Base-by-base conservation (phyloP, 2,329 filamentous ascomycete species). In the Tolypocladium ophioglossoides region DNA sequence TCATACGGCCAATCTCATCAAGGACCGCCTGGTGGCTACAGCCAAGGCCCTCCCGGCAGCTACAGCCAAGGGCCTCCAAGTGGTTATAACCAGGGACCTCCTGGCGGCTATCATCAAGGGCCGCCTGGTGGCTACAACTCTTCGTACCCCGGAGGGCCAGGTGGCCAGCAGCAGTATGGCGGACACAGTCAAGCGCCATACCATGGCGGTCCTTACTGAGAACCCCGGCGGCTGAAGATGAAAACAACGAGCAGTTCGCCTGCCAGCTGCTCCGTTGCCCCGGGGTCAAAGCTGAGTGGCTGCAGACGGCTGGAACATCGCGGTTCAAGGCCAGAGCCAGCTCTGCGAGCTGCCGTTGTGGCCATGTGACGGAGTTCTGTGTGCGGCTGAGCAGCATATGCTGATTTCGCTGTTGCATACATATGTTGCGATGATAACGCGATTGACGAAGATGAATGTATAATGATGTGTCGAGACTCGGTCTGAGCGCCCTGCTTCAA, bases 111-210 rank as follows among this genome's bases (percentile, higher is more conserved):
- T n/a, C 50, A 49, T 48, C 53, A 57, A n/a, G 39, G 27, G 32
- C 58, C 12, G 53, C 27, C 52, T 12, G 58, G 55, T 20, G 64
- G 64, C 40, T 70, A 69, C 44, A 68, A 62, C 52, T 53, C 62
- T 27, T 64, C 64, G 11, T 68, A 67, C 50, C 57, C 57, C 11
- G 60, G 61, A 30, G 55, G 59, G 2, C 64, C 65, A n/a, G 61
- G 59, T 34, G 59, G 58, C n/a, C 62, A 68, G 51, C 62, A 62
- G 35, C 58, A 66, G 14, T 67, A 68, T 41, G 64, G 65, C 35
- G 57, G 59, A 35, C 53, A 48, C 61, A 63, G 44, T 35, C 61
- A 63, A 44, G 58, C 64, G 34, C 62, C 57, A 14, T 58, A 61
- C 37, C 55, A 52, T 12, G 54, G 56, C 16, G 55, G 55, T 4